Evolutionary conservation across 345 rosid species (phyloP).

Genomic region (Camelina neglecta): DNA sequence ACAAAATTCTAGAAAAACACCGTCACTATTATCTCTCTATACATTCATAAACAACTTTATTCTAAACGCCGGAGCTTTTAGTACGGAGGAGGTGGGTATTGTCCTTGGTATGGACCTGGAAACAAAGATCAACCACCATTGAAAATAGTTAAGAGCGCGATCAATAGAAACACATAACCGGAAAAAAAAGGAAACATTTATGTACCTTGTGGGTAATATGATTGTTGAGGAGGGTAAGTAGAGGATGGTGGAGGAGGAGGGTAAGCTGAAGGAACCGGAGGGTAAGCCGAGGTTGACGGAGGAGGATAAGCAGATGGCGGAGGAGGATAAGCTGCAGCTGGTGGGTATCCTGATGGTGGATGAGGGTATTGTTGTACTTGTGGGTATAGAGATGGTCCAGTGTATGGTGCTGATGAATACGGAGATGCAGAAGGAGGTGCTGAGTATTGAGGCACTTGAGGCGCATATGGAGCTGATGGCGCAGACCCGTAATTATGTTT

Average conservation of each 20-base stretch:
- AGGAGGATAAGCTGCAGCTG: slow-evolving; percentile 51
- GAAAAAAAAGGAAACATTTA: not conserved
- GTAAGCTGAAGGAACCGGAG: slow-evolving; percentile 51
- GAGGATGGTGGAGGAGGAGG: slow-evolving; percentile 47
- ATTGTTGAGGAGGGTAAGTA: slow-evolving; percentile 52
- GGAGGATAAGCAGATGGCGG: slow-evolving; percentile 51
- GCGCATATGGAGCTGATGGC: slow-evolving; percentile 51
- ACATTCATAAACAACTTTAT: slow-evolving; percentile 24
- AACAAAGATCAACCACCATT: slow-evolving; percentile 16
- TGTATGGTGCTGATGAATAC: slow-evolving; percentile 43
- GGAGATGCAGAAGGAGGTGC: slow-evolving; percentile 47
- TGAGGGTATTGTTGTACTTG: slow-evolving; percentile 43
- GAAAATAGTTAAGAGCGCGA: not conserved
- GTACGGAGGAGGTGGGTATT: slow-evolving; percentile 66
- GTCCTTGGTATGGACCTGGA: slow-evolving; percentile 66
- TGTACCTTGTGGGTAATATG: slow-evolving; percentile 64
- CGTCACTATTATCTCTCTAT: slow-evolving; percentile 27
- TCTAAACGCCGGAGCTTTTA: slow-evolving; percentile 38
- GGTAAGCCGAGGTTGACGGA: slow-evolving; percentile 44
- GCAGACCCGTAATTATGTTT: slow-evolving; percentile 43
- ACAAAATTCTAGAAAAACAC: slow-evolving; percentile 31
- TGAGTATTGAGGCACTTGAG: slow-evolving; percentile 44
- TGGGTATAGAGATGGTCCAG: slow-evolving; percentile 45
- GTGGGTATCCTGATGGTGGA: slow-evolving; percentile 50
- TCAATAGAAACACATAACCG: not conserved